Evolutionary conservation across 305 asterid species (phyloP).

Genomic region (Withania somnifera): DNA sequence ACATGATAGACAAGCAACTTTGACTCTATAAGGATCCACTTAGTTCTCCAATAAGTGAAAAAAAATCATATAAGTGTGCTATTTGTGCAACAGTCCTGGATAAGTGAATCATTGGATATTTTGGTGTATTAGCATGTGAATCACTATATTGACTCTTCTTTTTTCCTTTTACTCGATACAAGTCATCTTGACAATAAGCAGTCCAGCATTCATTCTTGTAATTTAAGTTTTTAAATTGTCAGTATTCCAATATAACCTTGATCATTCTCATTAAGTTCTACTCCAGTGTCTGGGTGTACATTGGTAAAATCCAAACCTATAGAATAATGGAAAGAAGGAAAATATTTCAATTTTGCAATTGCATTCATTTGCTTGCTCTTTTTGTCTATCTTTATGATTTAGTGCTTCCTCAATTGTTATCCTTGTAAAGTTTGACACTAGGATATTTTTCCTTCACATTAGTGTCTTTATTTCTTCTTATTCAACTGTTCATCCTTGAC

Average conservation of each 20-base stretch:
- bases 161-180: neutral
- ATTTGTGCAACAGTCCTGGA: neutral
- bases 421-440: neutral
- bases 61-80: neutral
- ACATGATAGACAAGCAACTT: neutral
- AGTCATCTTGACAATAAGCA: neutral
- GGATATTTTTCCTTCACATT: neutral
- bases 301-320: neutral
- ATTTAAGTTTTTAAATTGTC: neutral
- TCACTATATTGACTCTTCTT: neutral
- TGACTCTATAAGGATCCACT: neutral
- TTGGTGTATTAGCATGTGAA: neutral
- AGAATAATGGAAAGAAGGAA: neutral
- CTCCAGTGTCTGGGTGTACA: neutral
- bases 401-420: neutral
- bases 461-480: neutral
- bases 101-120: neutral
- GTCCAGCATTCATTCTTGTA: neutral
- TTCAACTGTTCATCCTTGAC: neutral
- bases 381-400: neutral
- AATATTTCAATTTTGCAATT: neutral
- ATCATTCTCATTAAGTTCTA: neutral
- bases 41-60: neutral
- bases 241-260: neutral
- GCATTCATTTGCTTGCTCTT: neutral